A percentile compares a stretch with the other conserved stretches of the same genome.
These are phyloP conservation scores for Geranomyces michiganensis DNA, from an alignment of 192 early-diverging fungal species.

Conservation along the genomic window DNA sequence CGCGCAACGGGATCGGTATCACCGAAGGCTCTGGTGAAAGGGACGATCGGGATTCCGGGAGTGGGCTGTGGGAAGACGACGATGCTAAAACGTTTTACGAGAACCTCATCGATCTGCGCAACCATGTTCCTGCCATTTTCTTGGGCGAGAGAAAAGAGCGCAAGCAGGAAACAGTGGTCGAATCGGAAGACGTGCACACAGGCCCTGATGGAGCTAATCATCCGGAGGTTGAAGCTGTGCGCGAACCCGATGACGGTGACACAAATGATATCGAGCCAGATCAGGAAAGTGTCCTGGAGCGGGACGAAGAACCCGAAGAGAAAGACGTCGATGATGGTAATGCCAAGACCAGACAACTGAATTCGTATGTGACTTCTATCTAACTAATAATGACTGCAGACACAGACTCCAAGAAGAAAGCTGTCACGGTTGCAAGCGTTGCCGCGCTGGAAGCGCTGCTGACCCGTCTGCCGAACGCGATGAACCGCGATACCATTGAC, in stretches of 20 bases:
- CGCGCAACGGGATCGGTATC: slow-evolving; percentile 43
- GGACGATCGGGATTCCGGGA: slow-evolving; percentile 25
- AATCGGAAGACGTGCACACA: neutral
- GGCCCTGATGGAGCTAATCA: neutral
- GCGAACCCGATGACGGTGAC: slow-evolving; percentile 23
- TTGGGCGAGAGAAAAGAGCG: slow-evolving; percentile 56
- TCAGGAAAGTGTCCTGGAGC: slow-evolving; percentile 1
- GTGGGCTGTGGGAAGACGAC: slow-evolving; percentile 87
- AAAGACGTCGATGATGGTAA: too few species aligned
- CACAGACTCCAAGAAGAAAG: slow-evolving; percentile 34
- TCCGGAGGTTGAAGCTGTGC: slow-evolving; percentile 24
- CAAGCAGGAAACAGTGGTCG: slow-evolving; percentile 15
- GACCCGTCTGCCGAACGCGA: slow-evolving; percentile 70
- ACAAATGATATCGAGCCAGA: neutral
- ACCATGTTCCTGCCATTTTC: slow-evolving; percentile 82
- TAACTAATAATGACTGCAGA: too few species aligned
- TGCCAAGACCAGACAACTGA: too few species aligned
- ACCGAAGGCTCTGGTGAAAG: slow-evolving; percentile 17
- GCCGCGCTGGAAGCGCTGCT: slow-evolving; percentile 66
- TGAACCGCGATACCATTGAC: slow-evolving; percentile 86
- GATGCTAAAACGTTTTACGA: slow-evolving; percentile 92
- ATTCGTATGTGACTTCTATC: neutral
- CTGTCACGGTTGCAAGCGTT: slow-evolving; percentile 30
- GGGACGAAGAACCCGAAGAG: slow-evolving; percentile 12
- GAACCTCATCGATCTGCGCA: slow-evolving; percentile 74